These are phyloP conservation scores for Stramenopiles sp. DNA, from an alignment of 352 stramenopile genomes.

Conservation along the genomic window DNA sequence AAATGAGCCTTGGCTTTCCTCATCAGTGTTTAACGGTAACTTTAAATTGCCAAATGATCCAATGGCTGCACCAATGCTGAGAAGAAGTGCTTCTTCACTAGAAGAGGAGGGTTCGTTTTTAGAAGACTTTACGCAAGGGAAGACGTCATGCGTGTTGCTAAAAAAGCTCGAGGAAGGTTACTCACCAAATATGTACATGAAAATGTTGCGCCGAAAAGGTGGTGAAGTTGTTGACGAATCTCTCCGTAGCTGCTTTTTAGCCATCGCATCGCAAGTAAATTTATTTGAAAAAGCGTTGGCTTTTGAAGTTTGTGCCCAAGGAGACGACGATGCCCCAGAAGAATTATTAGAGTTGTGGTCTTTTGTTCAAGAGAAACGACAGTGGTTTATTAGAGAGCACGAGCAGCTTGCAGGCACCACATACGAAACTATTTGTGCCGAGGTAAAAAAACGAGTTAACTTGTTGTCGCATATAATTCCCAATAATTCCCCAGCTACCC, in stretches of 20 bases:
- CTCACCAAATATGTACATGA: constrained; percentile 7
- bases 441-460: constrained; percentile 3
- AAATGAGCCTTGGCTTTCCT: constrained; percentile 5
- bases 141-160: not conserved
- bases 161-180: not conserved
- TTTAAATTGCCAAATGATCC: not conserved
- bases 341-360: not conserved
- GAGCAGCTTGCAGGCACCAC: not conserved
- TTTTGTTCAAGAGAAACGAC: constrained; percentile 11
- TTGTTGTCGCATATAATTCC: not conserved
- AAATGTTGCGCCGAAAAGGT: constrained; percentile 12
- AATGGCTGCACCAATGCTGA: not conserved
- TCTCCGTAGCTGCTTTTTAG: not conserved
- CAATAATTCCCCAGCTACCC: not conserved
- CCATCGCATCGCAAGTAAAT: not conserved
- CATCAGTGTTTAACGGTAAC: not conserved
- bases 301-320: constrained; percentile 4
- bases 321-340: not conserved
- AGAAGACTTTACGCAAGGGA: not conserved
- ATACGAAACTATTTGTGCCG: not conserved
- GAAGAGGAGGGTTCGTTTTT: constrained; percentile 6
- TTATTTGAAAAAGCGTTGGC: constrained; percentile 10
- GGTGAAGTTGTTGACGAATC: not conserved
- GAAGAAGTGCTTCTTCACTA: not conserved
- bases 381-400: constrained; percentile 8